Conservation (phyloP, 768 basidiomycete species). For the Boletus rubescentipes region DNA sequence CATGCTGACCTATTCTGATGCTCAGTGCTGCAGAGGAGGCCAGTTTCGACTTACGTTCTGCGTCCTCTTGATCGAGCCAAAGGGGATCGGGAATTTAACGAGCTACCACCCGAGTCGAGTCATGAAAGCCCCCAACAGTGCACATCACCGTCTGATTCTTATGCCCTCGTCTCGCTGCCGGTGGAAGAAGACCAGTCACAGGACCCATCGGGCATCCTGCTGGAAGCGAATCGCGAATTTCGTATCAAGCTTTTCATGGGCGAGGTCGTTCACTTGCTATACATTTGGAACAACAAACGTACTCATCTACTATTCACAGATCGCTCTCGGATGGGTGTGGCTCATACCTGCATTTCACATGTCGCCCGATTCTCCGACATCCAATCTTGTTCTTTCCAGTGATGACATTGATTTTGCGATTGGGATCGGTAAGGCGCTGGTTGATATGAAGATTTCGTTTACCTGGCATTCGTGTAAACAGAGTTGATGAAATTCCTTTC, state of each 20-base stretch:
- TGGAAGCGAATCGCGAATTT: constrained; percentile 68
- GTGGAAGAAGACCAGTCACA: constrained; percentile 17
- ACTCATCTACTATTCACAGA: constrained; percentile 34
- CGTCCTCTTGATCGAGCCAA: constrained; percentile 33
- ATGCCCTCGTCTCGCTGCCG: background rate
- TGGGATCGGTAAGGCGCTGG: constrained; percentile 64
- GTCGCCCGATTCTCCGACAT: constrained; percentile 44
- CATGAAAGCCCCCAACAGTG: background rate
- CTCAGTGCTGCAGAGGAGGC: constrained; percentile 32
- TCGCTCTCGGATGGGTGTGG: constrained; percentile 86
- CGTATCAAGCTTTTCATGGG: constrained; percentile 73
- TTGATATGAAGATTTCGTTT: constrained; percentile 66
- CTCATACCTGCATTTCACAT: constrained; percentile 84
- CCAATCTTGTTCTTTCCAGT: constrained; percentile 43
- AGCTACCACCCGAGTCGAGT: constrained; percentile 5
- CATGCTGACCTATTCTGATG: background rate
- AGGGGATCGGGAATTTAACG: constrained; percentile 42
- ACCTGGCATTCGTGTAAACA: constrained; percentile 36
- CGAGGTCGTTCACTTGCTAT: constrained; percentile 43
- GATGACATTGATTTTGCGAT: constrained; percentile 79
- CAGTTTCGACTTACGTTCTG: constrained; percentile 45
- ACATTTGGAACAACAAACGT: background rate
- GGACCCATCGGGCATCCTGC: constrained; percentile 44
- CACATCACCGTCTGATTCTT: background rate
- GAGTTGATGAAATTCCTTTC: too few species aligned